Evolutionary conservation across 805 yeast genomes (phyloP).

Genomic region (Isabelozyma gotoi): DNA sequence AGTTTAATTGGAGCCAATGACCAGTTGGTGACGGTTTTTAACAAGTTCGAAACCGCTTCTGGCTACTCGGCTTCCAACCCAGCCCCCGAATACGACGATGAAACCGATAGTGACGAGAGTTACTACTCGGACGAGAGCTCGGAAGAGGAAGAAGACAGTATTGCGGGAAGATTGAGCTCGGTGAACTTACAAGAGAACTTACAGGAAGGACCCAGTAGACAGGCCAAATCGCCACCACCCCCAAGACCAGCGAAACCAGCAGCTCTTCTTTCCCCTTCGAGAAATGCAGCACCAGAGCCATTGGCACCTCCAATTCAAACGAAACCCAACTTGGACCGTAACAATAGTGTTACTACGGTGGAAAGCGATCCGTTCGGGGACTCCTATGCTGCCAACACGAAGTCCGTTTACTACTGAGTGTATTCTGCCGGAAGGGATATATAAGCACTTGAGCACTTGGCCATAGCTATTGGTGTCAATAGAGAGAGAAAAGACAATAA

Average conservation of each 20-base stretch:
- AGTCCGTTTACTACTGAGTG: neutral
- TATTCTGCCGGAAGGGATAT: no score
- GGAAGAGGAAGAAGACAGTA: conserved; percentile 32
- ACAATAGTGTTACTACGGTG: conserved; percentile 24
- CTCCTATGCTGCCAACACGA: conserved; percentile 14
- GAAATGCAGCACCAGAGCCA: conserved; percentile 1
- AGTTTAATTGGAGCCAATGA: conserved; percentile 87
- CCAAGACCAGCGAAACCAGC: conserved; percentile 27
- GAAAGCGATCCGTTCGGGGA: conserved; percentile 43
- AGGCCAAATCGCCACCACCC: conserved; percentile 21
- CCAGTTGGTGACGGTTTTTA: conserved; percentile 74
- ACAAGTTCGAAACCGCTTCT: conserved; percentile 59
- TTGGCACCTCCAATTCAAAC: conserved; percentile 1
- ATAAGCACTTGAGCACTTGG: no score
- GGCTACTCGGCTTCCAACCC: conserved; percentile 41
- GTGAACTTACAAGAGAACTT: conserved; percentile 3
- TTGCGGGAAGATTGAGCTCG: conserved; percentile 8
- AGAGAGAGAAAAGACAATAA: no score
- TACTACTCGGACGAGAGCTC: conserved; percentile 41
- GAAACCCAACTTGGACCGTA: conserved; percentile 14
- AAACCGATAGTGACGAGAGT: conserved; percentile 25
- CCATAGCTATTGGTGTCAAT: no score
- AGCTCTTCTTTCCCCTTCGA: conserved; percentile 3
- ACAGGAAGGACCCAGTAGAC: conserved; percentile 1
- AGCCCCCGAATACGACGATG: conserved; percentile 32